These are phyloP conservation scores for Hibiscus mutabilis DNA, from an alignment of 345 rosid genomes.

Conservation along the genomic window DNA sequence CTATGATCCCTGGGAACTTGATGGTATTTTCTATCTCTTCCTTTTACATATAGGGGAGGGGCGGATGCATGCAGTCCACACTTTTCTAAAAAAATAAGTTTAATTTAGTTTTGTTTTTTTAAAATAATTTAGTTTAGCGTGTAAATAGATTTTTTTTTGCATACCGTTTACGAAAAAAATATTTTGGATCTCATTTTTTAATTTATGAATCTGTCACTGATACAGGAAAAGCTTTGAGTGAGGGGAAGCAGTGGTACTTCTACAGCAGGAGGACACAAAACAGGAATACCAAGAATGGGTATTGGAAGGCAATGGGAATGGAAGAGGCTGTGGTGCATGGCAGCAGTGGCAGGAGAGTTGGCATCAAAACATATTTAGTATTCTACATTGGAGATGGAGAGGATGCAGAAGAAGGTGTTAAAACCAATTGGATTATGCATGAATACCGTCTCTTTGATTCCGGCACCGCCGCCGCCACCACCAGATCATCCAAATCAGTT, in stretches of 20 bases:
- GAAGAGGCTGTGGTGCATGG: slow-evolving; percentile 52
- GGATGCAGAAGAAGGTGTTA: slow-evolving; percentile 18
- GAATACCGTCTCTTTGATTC: slow-evolving; percentile 58
- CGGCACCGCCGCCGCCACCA: neutral
- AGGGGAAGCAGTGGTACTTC: slow-evolving; percentile 83
- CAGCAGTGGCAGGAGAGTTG: slow-evolving; percentile 42
- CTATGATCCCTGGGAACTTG: slow-evolving; percentile 93
- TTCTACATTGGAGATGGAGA: slow-evolving; percentile 53
- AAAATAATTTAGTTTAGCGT: too few relatives aligned
- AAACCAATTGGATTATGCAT: slow-evolving; percentile 80
- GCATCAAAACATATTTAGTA: slow-evolving; percentile 49
- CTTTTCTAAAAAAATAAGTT: too few relatives aligned
- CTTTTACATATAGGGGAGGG: too few relatives aligned
- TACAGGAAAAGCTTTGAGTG: slow-evolving; percentile 73
- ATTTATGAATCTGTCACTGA: too few relatives aligned
- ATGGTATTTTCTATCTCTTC: slow-evolving; percentile 34
- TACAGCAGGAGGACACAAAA: slow-evolving; percentile 65
- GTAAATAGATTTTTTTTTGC: too few relatives aligned
- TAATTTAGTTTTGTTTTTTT: too few relatives aligned
- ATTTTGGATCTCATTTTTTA: too few relatives aligned
- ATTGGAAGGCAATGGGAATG: slow-evolving; percentile 65
- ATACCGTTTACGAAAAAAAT: too few relatives aligned
- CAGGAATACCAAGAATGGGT: slow-evolving; percentile 58
- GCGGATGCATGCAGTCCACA: too few relatives aligned
- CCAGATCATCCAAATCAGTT: slow-evolving; percentile 52